Conservation (phyloP, 2,329 filamentous ascomycete species). For the Xylariaceae sp. region DNA sequence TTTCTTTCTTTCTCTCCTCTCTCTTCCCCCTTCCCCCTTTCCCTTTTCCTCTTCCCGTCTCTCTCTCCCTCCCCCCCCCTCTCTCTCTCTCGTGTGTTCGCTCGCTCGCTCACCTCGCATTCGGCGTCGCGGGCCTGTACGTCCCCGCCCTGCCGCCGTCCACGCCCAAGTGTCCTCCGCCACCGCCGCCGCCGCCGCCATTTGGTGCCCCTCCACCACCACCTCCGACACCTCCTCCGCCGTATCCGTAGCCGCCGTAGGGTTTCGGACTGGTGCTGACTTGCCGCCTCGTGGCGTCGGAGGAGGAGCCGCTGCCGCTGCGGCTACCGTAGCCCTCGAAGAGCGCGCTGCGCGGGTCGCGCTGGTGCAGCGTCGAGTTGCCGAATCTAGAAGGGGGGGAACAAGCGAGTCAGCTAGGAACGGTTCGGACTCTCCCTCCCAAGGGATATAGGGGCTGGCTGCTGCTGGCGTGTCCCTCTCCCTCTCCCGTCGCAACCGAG, state of each 20-base stretch:
- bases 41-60: too few relatives aligned
- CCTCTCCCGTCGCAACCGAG: too few relatives aligned
- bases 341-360: constrained; percentile 63
- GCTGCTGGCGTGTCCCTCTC: too few relatives aligned
- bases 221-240: constrained; percentile 13
- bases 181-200: constrained; percentile 11
- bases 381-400: neutral
- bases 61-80: too few relatives aligned
- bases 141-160: constrained; percentile 25
- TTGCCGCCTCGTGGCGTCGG: constrained; percentile 33
- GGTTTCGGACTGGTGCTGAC: constrained; percentile 37
- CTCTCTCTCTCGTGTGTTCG: too few relatives aligned
- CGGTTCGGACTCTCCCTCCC: too few relatives aligned
- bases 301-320: constrained; percentile 33
- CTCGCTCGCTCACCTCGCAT: constrained; percentile 48
- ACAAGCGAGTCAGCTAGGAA: too few relatives aligned
- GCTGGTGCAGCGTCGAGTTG: constrained; percentile 53
- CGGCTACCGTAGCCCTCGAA: constrained; percentile 65
- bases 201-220: constrained; percentile 18
- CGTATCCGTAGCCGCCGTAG: constrained; percentile 42
- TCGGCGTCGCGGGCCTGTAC: constrained; percentile 65
- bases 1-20: too few relatives aligned
- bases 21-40: too few relatives aligned
- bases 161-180: constrained; percentile 19
- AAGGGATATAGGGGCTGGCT: too few relatives aligned